These are phyloP conservation scores for Starmerella stellata DNA, from an alignment of 805 yeast genomes.

Conservation along the genomic window DNA sequence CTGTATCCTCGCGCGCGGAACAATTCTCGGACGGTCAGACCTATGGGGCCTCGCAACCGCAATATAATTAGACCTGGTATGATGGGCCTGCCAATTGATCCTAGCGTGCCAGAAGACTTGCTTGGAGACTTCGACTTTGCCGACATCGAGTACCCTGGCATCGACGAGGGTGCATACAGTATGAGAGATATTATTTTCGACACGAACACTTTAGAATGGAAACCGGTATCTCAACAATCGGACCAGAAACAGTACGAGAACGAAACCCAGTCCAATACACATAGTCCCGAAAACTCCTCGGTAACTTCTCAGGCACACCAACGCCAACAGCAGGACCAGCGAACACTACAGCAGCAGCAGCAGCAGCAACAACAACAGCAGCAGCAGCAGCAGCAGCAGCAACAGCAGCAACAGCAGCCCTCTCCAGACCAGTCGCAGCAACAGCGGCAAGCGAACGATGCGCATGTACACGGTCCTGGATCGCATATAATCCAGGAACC, in stretches of 20 bases:
- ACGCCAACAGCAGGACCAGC: not conserved
- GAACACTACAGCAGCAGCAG: not conserved
- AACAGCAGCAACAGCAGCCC: not conserved
- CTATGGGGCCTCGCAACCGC: conserved; percentile 7
- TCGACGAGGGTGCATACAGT: not conserved
- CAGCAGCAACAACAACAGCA: not conserved
- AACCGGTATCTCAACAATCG: not conserved
- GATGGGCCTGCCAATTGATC: conserved; percentile 16
- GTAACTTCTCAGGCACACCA: not conserved
- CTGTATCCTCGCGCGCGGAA: not conserved
- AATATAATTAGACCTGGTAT: conserved; percentile 14
- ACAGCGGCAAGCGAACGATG: not conserved
- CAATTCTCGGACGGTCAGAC: not conserved
- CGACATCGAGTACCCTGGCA: not conserved
- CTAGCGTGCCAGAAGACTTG: conserved; percentile 12
- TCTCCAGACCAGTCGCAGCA: not conserved
- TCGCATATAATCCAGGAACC: not conserved
- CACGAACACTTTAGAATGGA: conserved; percentile 5
- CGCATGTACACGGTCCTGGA: not conserved
- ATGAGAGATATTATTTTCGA: conserved; percentile 5
- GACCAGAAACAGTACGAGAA: not conserved
- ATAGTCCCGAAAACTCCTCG: not conserved
- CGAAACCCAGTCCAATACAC: not conserved
- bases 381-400: not conserved
- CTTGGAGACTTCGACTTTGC: conserved; percentile 8